phyloP scores from a whole-genome alignment of 306 rosid genomes.

The Malus asiatica region DNA sequence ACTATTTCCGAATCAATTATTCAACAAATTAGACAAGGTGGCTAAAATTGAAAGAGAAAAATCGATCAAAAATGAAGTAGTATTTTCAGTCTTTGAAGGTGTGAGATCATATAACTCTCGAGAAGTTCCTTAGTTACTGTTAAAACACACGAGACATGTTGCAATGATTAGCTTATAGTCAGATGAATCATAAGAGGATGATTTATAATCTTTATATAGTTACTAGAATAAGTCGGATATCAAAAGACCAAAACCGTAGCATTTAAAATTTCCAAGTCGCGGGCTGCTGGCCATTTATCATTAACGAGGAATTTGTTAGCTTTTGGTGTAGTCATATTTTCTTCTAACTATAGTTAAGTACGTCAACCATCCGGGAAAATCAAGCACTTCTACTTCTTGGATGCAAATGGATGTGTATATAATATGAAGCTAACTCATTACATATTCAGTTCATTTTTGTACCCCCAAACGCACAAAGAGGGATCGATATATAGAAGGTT shows the following conservation, averaged over 20 bases:
- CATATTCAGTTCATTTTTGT: too few relatives aligned
- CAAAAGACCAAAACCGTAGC: too few relatives aligned
- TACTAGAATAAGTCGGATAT: too few relatives aligned
- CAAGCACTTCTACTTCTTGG: background rate
- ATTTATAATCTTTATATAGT: too few relatives aligned
- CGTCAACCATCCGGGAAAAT: too few relatives aligned
- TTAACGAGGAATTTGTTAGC: background rate
- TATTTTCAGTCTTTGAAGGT: too few relatives aligned
- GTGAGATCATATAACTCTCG: background rate
- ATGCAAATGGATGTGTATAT: background rate
- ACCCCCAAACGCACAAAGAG: background rate
- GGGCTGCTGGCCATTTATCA: background rate
- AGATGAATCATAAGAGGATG: background rate
- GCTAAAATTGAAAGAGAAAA: too few relatives aligned
- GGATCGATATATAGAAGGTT: background rate
- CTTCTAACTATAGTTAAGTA: too few relatives aligned
- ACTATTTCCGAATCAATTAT: too few relatives aligned
- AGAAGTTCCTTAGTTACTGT: background rate
- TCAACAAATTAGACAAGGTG: too few relatives aligned
- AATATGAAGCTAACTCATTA: too few relatives aligned
- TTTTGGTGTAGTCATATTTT: background rate
- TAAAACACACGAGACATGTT: background rate
- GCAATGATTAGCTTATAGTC: background rate
- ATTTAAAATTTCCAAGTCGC: background rate
- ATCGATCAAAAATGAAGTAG: too few relatives aligned